These are phyloP conservation scores for Colletotrichum higginsianum DNA, from an alignment of 2,329 filamentous ascomycete species.

Conservation along the genomic window DNA sequence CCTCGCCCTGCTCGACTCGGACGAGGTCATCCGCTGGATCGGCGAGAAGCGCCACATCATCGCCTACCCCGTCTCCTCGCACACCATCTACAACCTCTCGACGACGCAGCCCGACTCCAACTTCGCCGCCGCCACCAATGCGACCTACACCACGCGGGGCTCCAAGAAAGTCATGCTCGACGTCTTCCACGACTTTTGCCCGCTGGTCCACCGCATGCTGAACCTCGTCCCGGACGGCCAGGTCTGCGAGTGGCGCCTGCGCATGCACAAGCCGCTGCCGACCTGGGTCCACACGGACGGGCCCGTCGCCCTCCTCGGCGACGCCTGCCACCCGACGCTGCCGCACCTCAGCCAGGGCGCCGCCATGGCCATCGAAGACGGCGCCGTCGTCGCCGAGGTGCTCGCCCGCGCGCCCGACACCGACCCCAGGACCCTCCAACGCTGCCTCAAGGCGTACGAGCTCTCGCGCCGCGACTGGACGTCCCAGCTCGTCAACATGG, in stretches of 20 bases:
- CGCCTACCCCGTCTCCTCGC: conserved; percentile 80
- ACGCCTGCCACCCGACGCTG: conserved; percentile 78
- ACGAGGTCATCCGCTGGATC: conserved; percentile 82
- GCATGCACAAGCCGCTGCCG: conserved; percentile 69
- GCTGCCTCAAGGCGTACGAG: conserved; percentile 69
- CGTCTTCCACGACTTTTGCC: conserved; percentile 75
- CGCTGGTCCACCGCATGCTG: conserved; percentile 71
- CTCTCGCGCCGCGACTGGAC: conserved; percentile 70
- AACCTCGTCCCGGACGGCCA: conserved; percentile 73
- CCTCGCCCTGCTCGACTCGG: conserved; percentile 75
- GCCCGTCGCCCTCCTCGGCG: conserved; percentile 71
- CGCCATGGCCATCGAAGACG: conserved; percentile 79
- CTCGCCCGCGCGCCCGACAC: conserved; percentile 58
- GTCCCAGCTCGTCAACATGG: conserved; percentile 67
- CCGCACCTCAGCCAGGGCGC: conserved; percentile 78
- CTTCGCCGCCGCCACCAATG: conserved; percentile 70
- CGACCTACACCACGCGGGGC: conserved; percentile 75
- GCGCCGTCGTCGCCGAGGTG: conserved; percentile 70
- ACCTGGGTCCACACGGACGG: conserved; percentile 68
- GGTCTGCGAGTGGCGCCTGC: conserved; percentile 76
- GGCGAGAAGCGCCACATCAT: conserved; percentile 83
- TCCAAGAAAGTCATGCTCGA: conserved; percentile 73
- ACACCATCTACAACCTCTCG: conserved; percentile 76
- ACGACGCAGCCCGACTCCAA: conserved; percentile 74
- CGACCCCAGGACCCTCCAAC: conserved; percentile 59